Conservation (phyloP, 2,329 filamentous ascomycete species). For the Aspergillus bombycis region DNA sequence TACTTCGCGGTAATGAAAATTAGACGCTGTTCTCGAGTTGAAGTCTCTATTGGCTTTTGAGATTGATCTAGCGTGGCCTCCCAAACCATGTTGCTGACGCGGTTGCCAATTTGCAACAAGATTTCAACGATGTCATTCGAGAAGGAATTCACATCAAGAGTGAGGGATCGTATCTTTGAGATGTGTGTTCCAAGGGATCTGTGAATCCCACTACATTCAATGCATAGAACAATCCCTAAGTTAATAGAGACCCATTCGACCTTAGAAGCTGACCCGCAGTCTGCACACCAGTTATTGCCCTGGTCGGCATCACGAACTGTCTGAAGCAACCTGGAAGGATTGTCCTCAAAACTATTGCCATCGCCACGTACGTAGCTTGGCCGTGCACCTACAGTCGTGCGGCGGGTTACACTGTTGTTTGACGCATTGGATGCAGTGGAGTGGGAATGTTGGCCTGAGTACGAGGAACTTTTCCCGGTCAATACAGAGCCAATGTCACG, state of each 20-base stretch:
- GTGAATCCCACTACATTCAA: slow-evolving; percentile 97
- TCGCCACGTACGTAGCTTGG: slow-evolving; percentile 71
- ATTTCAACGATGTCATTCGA: slow-evolving; percentile 96
- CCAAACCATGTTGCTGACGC: slow-evolving; percentile 96
- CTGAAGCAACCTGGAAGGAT: slow-evolving; percentile 82
- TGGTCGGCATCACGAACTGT: slow-evolving; percentile 87
- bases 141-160: slow-evolving; percentile 93
- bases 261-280: slow-evolving; percentile 88
- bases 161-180: slow-evolving; percentile 93
- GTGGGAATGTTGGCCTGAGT: slow-evolving; percentile 58
- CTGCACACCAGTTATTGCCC: slow-evolving; percentile 90
- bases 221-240: slow-evolving; percentile 91
- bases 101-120: slow-evolving; percentile 86
- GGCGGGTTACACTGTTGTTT: slow-evolving; percentile 69
- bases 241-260: slow-evolving; percentile 99
- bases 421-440: slow-evolving; percentile 35
- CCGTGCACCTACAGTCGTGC: slow-evolving; percentile 88
- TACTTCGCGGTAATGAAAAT: slow-evolving; percentile 96
- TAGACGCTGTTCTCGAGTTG: slow-evolving; percentile 86
- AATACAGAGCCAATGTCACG: slow-evolving; percentile 91
- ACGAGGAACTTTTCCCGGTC: slow-evolving; percentile 80
- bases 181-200: slow-evolving; percentile 96
- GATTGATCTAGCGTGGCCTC: slow-evolving; percentile 78
- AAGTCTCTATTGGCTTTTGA: slow-evolving; percentile 73
- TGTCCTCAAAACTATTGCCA: slow-evolving; percentile 76